Conservation (phyloP, 2,329 filamentous ascomycete species). For the Colletotrichum salicis region DNA sequence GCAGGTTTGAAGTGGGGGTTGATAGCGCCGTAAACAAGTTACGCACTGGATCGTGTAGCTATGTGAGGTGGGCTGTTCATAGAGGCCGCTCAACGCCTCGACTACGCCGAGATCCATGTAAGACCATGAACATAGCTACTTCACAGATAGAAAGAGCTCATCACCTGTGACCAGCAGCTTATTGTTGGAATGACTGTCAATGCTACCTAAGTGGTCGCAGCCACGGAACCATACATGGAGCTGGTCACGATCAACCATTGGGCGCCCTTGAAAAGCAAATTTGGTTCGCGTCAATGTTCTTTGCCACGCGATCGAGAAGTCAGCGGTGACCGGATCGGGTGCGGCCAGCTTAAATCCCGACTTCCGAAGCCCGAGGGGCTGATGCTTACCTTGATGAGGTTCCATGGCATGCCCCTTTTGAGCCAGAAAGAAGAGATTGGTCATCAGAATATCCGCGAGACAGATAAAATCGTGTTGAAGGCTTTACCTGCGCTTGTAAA, state of each 20-base stretch:
- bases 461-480: accelerated
- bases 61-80: not conserved
- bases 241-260: not conserved
- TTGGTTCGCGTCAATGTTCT: not conserved
- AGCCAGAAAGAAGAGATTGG: not conserved
- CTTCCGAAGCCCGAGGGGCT: not conserved
- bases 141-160: too few relatives aligned
- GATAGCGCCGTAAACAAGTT: not conserved
- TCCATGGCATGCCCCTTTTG: not conserved
- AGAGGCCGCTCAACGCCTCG: not conserved
- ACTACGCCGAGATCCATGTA: too few relatives aligned
- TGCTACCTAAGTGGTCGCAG: not conserved
- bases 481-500: not conserved
- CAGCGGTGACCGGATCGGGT: not conserved
- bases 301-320: not conserved
- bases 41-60: not conserved
- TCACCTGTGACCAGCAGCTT: too few relatives aligned
- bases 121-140: too few relatives aligned
- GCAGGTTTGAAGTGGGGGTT: not conserved
- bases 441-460: too few relatives aligned
- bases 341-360: not conserved
- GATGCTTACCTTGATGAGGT: not conserved
- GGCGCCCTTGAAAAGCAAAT: not conserved
- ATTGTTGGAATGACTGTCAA: not conserved
- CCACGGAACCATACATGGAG: not conserved